Conservation (phyloP, 257 asterid genomes). For the Marsdenia floribunda region DNA sequence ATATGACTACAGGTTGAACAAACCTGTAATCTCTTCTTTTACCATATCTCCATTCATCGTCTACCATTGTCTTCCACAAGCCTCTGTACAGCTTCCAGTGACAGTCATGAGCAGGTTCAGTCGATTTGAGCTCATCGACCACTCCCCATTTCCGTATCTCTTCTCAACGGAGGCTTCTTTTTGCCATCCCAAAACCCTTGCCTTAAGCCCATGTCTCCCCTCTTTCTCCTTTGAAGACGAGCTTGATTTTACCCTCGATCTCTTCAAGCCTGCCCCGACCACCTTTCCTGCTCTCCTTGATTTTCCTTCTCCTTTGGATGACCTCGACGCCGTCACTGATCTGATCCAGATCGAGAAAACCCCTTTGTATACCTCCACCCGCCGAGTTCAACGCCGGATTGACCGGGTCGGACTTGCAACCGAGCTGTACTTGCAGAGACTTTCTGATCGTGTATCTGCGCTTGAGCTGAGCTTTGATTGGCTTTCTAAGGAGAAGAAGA, state of each 20-base stretch:
- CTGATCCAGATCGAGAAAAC: conserved; percentile 68
- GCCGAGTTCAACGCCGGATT: conserved; percentile 42
- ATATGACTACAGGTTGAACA: not conserved
- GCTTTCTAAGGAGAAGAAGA: conserved; percentile 33
- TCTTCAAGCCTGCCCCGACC: conserved; percentile 25
- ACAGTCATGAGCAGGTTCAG: conserved; percentile 47
- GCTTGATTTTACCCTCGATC: conserved; percentile 40
- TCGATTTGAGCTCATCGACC: conserved; percentile 55
- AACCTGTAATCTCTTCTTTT: not conserved
- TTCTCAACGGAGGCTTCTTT: conserved; percentile 33
- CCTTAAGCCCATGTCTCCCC: conserved; percentile 29
- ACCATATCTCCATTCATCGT: not conserved
- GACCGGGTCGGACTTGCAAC: conserved; percentile 28
- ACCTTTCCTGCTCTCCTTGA: conserved; percentile 13
- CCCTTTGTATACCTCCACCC: conserved; percentile 42
- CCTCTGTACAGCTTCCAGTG: not conserved
- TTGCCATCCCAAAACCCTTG: conserved; percentile 31
- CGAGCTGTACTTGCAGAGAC: conserved; percentile 38
- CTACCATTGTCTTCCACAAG: not conserved
- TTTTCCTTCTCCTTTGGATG: conserved; percentile 24
- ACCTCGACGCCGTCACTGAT: conserved; percentile 55
- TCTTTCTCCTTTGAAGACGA: conserved; percentile 34
- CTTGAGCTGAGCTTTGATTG: conserved; percentile 51
- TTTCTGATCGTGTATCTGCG: conserved; percentile 67
- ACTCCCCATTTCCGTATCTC: conserved; percentile 39